Conservation (phyloP, 345 rosid genomes). For the Syzygium aqueum region DNA sequence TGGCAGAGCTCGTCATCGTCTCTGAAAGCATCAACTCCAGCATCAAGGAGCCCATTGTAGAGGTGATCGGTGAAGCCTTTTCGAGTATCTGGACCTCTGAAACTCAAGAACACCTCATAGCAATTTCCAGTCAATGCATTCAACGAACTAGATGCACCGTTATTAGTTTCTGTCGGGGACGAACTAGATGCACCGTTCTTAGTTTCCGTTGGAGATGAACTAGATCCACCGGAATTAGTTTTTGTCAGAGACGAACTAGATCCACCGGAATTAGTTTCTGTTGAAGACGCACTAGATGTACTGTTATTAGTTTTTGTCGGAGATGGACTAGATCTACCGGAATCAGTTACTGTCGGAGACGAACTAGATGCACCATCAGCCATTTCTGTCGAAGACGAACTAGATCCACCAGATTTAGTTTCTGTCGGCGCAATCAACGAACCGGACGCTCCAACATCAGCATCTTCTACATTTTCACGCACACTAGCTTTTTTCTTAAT, state of each 20-base stretch:
- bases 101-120: not conserved
- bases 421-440: not conserved
- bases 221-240: not conserved
- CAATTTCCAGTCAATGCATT: not conserved
- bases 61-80: not conserved
- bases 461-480: not conserved
- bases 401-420: not conserved
- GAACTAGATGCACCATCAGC: not conserved
- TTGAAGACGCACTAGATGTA: not conserved
- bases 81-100: not conserved
- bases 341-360: not conserved
- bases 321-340: not conserved
- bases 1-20: not conserved
- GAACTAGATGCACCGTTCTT: not conserved
- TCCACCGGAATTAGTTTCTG: not conserved
- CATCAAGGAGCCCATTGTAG: rapidly evolving
- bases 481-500: not conserved
- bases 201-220: not conserved
- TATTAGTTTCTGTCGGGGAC: no score
- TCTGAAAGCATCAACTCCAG: not conserved
- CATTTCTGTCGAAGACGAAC: not conserved
- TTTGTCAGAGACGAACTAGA: not conserved
- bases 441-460: not conserved
- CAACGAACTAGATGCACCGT: not conserved
- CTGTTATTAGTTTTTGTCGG: not conserved